These are phyloP conservation scores for Gaertneriomyces sp. DNA, from an alignment of 192 early-diverging fungal species.

Conservation along the genomic window DNA sequence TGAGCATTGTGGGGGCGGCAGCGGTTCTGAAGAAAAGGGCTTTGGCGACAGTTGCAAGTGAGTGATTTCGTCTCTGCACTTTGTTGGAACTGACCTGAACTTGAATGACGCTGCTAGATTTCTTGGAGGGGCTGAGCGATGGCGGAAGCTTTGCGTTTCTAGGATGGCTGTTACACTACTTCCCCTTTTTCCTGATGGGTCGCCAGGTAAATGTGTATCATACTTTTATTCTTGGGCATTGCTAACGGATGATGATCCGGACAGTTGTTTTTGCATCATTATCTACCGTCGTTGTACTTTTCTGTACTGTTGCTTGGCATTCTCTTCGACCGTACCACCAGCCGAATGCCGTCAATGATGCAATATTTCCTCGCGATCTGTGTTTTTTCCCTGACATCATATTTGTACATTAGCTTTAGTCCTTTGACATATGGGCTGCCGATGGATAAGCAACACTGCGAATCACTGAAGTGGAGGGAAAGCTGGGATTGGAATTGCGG, in stretches of 20 bases:
- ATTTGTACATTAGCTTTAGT: conserved; percentile 64
- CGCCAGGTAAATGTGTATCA: conserved; percentile 53
- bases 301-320: conserved; percentile 69
- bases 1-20: conserved; percentile 17
- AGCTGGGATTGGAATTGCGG: conserved; percentile 83
- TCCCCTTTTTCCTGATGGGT: conserved; percentile 86
- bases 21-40: conserved; percentile 35
- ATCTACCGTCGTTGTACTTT: conserved; percentile 91
- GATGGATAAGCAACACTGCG: conserved; percentile 73
- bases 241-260: background rate
- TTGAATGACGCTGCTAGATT: background rate
- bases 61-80: too few relatives aligned
- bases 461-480: conserved; percentile 70
- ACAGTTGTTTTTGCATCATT: conserved; percentile 86
- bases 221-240: conserved; percentile 1
- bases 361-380: conserved; percentile 31
- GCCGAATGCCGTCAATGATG: conserved; percentile 30
- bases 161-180: conserved; percentile 80
- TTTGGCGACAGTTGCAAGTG: background rate
- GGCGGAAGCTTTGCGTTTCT: conserved; percentile 55
- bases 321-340: conserved; percentile 70
- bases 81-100: background rate
- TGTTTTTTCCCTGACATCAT: conserved; percentile 43
- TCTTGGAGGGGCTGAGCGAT: background rate
- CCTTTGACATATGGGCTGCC: conserved; percentile 80